Conservation (phyloP, 2,329 filamentous ascomycete species). For the Fusarium subglutinans region DNA sequence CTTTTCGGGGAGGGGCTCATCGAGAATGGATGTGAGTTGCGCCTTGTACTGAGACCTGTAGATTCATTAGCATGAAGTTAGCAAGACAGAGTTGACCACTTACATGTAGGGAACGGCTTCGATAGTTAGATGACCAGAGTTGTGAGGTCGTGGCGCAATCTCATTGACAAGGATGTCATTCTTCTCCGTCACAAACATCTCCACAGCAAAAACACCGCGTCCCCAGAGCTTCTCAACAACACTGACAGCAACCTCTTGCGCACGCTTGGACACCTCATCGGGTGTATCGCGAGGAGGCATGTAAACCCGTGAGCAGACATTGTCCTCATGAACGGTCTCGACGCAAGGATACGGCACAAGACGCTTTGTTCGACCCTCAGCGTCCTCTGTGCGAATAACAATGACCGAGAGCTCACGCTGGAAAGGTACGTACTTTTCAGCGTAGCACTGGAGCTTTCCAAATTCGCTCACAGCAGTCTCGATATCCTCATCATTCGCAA, state of each 20-base stretch:
- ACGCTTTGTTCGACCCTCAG: constrained; percentile 57
- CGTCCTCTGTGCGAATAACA: constrained; percentile 88
- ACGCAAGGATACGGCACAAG: constrained; percentile 84
- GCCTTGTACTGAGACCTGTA: constrained; percentile 83
- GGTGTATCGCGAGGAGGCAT: constrained; percentile 84
- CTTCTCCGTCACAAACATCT: constrained; percentile 88
- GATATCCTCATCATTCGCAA: constrained; percentile 57
- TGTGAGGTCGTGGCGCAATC: constrained; percentile 83
- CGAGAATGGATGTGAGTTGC: constrained; percentile 86
- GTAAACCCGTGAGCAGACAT: constrained; percentile 92
- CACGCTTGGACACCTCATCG: constrained; percentile 76
- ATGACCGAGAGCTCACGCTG: constrained; percentile 90
- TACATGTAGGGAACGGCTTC: constrained; percentile 81
- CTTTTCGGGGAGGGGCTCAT: constrained; percentile 62
- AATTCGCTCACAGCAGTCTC: constrained; percentile 75
- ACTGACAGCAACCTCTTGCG: constrained; percentile 16
- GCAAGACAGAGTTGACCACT: fast-evolving
- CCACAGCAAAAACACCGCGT: constrained; percentile 93
- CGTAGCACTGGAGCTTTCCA: constrained; percentile 78
- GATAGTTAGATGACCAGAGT: constrained; percentile 95
- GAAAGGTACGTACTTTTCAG: constrained; percentile 90
- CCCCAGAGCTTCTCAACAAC: constrained; percentile 85
- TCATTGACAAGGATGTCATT: constrained; percentile 82
- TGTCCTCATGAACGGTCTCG: constrained; percentile 95
- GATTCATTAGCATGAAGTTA: background rate